Evolutionary conservation across 805 yeast species (phyloP), one percentile per base, ranked within the genome.

Genomic region (Candida schatavii): DNA sequence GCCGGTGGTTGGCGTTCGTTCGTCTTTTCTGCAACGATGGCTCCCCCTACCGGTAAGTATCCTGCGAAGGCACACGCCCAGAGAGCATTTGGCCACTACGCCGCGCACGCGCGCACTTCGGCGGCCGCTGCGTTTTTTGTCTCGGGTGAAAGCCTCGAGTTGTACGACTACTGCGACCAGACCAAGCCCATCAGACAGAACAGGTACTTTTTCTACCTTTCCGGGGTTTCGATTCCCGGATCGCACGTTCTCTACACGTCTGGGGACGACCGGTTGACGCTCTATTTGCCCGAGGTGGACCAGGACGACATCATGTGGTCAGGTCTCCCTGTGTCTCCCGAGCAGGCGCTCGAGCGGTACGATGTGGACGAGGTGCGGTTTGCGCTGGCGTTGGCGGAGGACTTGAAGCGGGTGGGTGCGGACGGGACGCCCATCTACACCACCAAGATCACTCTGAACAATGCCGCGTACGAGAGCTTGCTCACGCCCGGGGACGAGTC

Each of bases 261-360:
- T 29, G 55, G 50, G 3, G 50, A 61, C 5, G 87, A 83, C 34
- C 72, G 78, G 40, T 70, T 88, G 46, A 79, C 82, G 0, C 66
- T 91, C 20, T 91, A 85, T 55, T 69, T 93, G 39, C 97, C 98
- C 1, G 77, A 85, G 40, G 72, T 91, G 30, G 96, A 89, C 56
- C 66, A 75, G 33, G 98, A 93, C 34, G 97, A 88, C 57, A 85
- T 91, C 32, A 85, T 93, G 88, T 91, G 99, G 99, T 83, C 93
- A 44, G 99, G 99, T 0, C 56, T 84, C 62, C 99, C 99, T 4
- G 48, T 88, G 40, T 67, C 78, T 30, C 48, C 73, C 3, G 82
- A 83, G 36, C 81, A 83, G 15, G 97, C 97, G 0, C 41, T 61
- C 37, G 57, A 68, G 17, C 73, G 70, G 46, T 91, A 66, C 51